Base-by-base conservation (phyloP, 2,329 filamentous ascomycete species). In the Calonectria naviculata region DNA sequence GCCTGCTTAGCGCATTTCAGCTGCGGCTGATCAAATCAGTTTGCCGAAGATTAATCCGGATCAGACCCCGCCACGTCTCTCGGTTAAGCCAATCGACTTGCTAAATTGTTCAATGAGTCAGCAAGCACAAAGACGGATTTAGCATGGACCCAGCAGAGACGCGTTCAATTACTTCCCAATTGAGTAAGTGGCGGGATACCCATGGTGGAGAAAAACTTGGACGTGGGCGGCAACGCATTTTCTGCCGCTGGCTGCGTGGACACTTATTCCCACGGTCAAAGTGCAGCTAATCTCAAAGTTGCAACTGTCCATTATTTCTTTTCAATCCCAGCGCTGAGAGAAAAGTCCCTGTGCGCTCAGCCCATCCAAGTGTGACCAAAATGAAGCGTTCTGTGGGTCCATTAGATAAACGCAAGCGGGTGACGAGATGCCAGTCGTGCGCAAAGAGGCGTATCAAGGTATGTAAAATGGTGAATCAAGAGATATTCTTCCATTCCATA, bases 401-500 rank as follows among this genome's bases (percentile, higher is more conserved):
- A 1, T 29, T 81, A 1, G 80, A 81, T 36, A 75, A 78, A 28
- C 71, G 80, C 2, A 81, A 71, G 21, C 72, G 2, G 17, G 9
- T 78, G 1, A 73, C 78, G 0, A 74, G 79, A 21, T 81, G 79
- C 60, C 71, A 78, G 34, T 10, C 76, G 15, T 81, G 79, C 24
- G 78, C 74, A 2, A 75, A 38, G 49, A 64, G 78, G 29, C 78
- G 74, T 1, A 81, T 80, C 34, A 80, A 80, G 69, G 79, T 80
- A 10, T 2, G 62, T 34, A 17, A 12, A 46, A 12, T 5, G 8
- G 13, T 10, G n/a, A 13, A 46, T 46, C 5, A n/a, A 12, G 17
- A 5, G 15, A 24, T 2, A 12, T 19, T 1, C 24, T 10, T 34
- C n/a, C 15, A 26, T 4, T 26, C 5, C 12, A 6, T n/a, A 3